Conservation (phyloP, 2,329 filamentous ascomycete species). For the Clonostachys rhizophaga region DNA sequence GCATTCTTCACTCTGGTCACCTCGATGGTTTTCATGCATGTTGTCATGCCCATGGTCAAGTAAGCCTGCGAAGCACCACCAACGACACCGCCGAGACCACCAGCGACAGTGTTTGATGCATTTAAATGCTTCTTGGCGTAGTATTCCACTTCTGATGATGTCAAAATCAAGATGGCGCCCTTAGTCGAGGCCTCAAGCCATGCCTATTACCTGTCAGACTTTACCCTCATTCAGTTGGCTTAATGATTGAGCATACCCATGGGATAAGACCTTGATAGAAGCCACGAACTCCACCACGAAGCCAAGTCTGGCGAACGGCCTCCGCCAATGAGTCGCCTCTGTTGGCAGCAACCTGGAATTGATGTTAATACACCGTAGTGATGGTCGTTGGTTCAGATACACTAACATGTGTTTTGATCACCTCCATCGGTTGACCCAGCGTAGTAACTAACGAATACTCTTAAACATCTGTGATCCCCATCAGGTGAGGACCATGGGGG, state of each 20-base stretch:
- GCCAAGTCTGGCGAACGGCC: slow-evolving; percentile 5
- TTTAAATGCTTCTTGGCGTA: neutral
- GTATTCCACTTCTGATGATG: neutral
- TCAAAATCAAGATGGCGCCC: neutral
- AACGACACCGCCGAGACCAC: slow-evolving; percentile 5
- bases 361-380: too few relatives aligned
- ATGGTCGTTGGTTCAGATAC: slow-evolving; percentile 1
- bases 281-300: slow-evolving; percentile 2
- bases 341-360: neutral
- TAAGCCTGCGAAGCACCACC: slow-evolving; percentile 8
- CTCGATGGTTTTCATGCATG: slow-evolving; percentile 8
- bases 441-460: slow-evolving; percentile 3
- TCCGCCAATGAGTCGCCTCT: slow-evolving; percentile 1
- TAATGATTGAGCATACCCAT: slow-evolving; percentile 4
- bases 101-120: neutral
- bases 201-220: neutral
- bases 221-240: neutral
- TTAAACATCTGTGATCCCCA: too few relatives aligned
- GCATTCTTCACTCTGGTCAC: slow-evolving; percentile 4
- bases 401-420: slow-evolving; percentile 8
- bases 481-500: neutral
- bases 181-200: neutral
- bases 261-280: slow-evolving; percentile 9
- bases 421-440: slow-evolving; percentile 8
- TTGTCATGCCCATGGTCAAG: slow-evolving; percentile 8